A percentile compares a stretch with the other conserved stretches of the same genome.
Evolutionary conservation across 805 yeast species (phyloP).

Genomic region (Priceomyces carsonii): DNA sequence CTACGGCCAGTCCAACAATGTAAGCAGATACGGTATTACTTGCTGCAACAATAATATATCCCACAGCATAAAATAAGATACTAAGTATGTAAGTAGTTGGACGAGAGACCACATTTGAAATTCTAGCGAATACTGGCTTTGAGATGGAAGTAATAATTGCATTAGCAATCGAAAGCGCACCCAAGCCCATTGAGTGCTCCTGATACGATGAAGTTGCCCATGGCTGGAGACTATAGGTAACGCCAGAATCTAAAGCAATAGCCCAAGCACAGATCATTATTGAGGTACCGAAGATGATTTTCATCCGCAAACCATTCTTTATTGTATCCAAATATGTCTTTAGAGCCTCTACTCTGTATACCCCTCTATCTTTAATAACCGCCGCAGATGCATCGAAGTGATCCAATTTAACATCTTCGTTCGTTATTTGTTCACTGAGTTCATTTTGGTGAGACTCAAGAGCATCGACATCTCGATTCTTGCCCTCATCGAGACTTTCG

Average conservation of each 20-base stretch:
- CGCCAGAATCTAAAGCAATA: constrained; percentile 13
- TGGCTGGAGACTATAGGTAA: constrained; percentile 34
- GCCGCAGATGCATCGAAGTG: constrained; percentile 3
- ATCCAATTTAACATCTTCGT: background rate
- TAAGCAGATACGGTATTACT: constrained; percentile 21
- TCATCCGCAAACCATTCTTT: constrained; percentile 13
- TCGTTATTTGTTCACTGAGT: too few relatives aligned
- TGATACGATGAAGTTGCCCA: constrained; percentile 26
- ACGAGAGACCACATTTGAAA: constrained; percentile 25
- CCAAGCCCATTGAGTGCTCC: constrained; percentile 17
- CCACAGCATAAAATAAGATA: constrained; percentile 19
- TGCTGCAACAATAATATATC: constrained; percentile 21
- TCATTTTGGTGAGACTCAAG: too few relatives aligned
- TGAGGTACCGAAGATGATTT: constrained; percentile 16
- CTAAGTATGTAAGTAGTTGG: constrained; percentile 18
- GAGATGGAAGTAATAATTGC: constrained; percentile 22
- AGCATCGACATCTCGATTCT: too few relatives aligned
- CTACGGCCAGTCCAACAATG: constrained; percentile 21
- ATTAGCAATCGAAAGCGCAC: constrained; percentile 18
- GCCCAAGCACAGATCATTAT: constrained; percentile 26
- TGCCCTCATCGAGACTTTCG: too few relatives aligned
- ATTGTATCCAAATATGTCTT: constrained; percentile 15
- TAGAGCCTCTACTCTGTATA: constrained; percentile 24
- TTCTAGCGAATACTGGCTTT: constrained; percentile 21
- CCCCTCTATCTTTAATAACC: constrained; percentile 16